Base-by-base conservation (phyloP, 2,329 filamentous ascomycete species). In the Seiridium cupressi region DNA sequence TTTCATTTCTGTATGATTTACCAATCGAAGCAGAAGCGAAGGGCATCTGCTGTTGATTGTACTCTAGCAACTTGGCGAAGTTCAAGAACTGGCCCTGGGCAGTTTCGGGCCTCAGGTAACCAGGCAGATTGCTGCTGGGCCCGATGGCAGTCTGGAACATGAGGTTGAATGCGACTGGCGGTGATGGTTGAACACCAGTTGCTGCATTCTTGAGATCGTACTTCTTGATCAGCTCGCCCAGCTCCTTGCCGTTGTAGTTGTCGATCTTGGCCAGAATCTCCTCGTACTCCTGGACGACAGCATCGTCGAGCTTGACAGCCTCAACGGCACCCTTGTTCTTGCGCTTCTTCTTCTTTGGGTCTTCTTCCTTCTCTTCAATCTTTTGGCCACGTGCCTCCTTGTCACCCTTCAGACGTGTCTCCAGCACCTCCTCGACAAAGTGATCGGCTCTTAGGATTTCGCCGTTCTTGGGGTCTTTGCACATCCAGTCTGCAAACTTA, bases 401-500 rank as follows among this genome's bases (percentile, higher is more conserved):
- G 80, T 98, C 88, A 57, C 92, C 93, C 77, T 93, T 94, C 63
- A 99, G 79, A 44, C 95, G 85, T 53, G 86, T 81, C 81, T 97
- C 93, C 57, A 99, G 86, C 44, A 97, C 88, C 69, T 96, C 92
- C 82, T 98, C 93, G 66, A 99, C 49, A 70, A 98, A 86, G 80
- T 99, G 95, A 73, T 99, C 95, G 61, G 95, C 93, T 68, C 95
- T 88, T 74, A 99, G 88, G 72, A 97, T 97, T 76, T 99, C 95
- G 73, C 95, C 95, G 70, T 90, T 97, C 84, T 96, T 96, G 64
- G 94, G 92, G 76, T 99, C 95, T 78, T 96, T 97, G 88, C 92
- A 97, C 93, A 98, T 97, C 92, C 91, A 98, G 76, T 98, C 94
- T 77, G 92, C 91, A 72, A 98, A 98, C 78, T 96, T 96, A 77